Conservation (phyloP, 768 basidiomycete species). For the Lentinula sp. region DNA sequence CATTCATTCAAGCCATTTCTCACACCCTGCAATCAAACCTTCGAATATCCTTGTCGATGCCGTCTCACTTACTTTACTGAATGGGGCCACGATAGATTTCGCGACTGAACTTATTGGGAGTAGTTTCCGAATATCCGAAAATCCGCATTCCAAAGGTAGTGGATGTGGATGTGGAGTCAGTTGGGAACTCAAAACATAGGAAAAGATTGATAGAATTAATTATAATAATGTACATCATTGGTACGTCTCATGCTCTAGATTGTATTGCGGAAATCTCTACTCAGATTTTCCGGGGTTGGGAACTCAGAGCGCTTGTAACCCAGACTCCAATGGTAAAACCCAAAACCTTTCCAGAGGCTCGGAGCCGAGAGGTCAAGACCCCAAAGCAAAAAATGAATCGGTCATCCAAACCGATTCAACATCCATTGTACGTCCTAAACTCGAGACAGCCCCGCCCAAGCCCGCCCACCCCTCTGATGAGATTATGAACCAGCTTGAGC, state of each 20-base stretch:
- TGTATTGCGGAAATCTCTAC: background rate
- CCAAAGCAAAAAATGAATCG: background rate
- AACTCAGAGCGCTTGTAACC: background rate
- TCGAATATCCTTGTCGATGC: slow-evolving; percentile 83
- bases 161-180: slow-evolving; percentile 96
- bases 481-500: slow-evolving; percentile 17
- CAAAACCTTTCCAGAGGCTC: slow-evolving; percentile 20
- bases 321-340: slow-evolving; percentile 15
- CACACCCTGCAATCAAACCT: slow-evolving; percentile 64
- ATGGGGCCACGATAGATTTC: slow-evolving; percentile 86
- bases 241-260: background rate
- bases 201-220: background rate
- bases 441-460: slow-evolving; percentile 15
- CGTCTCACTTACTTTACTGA: slow-evolving; percentile 76
- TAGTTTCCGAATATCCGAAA: slow-evolving; percentile 75
- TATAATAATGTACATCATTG: background rate
- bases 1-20: slow-evolving; percentile 48
- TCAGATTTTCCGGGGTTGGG: no score
- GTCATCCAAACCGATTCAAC: slow-evolving; percentile 11
- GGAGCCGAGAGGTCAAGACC: background rate
- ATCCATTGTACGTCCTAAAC: slow-evolving; percentile 14
- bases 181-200: slow-evolving; percentile 73
- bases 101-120: slow-evolving; percentile 94
- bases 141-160: slow-evolving; percentile 85
- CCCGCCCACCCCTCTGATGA: slow-evolving; percentile 17